Evolutionary conservation across 23 red algal genomes (phyloP).

Genomic region (Cyanidiococcus yangmingshanensis): DNA sequence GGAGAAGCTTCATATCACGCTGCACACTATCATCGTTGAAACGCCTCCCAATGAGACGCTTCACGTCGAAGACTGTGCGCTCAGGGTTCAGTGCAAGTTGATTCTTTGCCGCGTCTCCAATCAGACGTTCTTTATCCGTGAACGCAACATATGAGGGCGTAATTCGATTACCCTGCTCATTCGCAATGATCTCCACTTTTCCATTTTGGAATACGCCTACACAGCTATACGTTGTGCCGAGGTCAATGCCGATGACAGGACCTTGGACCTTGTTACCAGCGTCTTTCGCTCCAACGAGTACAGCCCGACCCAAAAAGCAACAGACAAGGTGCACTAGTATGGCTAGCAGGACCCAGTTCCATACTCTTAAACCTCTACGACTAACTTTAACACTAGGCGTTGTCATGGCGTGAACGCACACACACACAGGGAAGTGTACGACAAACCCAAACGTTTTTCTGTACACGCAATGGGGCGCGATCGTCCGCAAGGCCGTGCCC

Average conservation of each 20-base stretch:
- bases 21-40: slow-evolving; percentile 88
- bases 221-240: slow-evolving; percentile 93
- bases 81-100: slow-evolving; percentile 76
- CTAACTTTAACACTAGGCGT: no score
- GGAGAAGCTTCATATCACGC: slow-evolving; percentile 80
- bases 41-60: slow-evolving; percentile 80
- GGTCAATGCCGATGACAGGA: slow-evolving; percentile 89
- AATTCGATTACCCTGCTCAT: slow-evolving; percentile 94
- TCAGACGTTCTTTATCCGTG: slow-evolving; percentile 69
- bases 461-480: no score
- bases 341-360: background rate
- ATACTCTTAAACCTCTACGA: background rate
- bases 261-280: slow-evolving; percentile 2
- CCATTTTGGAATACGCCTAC: slow-evolving; percentile 97
- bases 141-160: slow-evolving; percentile 96
- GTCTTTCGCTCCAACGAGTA: background rate
- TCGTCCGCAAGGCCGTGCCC: no score
- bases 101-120: slow-evolving; percentile 99
- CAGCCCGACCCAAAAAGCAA: background rate
- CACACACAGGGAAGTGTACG: no score
- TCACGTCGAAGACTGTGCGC: slow-evolving; percentile 92
- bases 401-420: no score
- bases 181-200: slow-evolving; percentile 94
- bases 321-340: background rate
- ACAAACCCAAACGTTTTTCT: no score